A percentile compares a stretch with the other conserved stretches of the same genome.
phyloP scores from a whole-genome alignment of 108 stramenopile genomes.

The Fragilariopsis cylindrus region DNA sequence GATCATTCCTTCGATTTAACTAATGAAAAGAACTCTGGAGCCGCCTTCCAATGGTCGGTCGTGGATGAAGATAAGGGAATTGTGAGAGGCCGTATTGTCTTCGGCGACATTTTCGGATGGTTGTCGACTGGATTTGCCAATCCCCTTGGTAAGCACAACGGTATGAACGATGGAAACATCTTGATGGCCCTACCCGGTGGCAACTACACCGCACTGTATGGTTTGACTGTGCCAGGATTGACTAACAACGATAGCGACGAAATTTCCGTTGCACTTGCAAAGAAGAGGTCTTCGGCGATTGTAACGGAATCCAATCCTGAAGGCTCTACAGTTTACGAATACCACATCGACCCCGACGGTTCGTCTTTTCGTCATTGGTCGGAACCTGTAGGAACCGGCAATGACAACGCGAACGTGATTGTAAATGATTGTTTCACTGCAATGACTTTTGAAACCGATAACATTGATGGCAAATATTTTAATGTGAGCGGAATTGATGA shows the following conservation, averaged over 20 bases:
- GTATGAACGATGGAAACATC: slow-evolving; percentile 36
- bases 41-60: slow-evolving; percentile 44
- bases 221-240: slow-evolving; percentile 30
- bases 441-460: slow-evolving; percentile 48
- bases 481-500: slow-evolving; percentile 53
- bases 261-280: not conserved
- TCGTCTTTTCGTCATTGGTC: slow-evolving; percentile 65
- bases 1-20: slow-evolving; percentile 14
- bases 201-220: slow-evolving; percentile 7
- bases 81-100: slow-evolving; percentile 48
- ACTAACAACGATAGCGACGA: slow-evolving; percentile 22
- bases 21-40: slow-evolving; percentile 11
- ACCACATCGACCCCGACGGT: slow-evolving; percentile 34
- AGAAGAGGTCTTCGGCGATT: not conserved
- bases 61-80: slow-evolving; percentile 27
- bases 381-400: slow-evolving; percentile 25
- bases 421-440: slow-evolving; percentile 62
- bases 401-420: slow-evolving; percentile 4
- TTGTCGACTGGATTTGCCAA: slow-evolving; percentile 17
- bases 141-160: slow-evolving; percentile 12
- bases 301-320: slow-evolving; percentile 1
- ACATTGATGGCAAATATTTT: slow-evolving; percentile 51
- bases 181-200: slow-evolving; percentile 39
- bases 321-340: slow-evolving; percentile 41
- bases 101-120: slow-evolving; percentile 58